A percentile compares a stretch with the other conserved stretches of the same genome.
phyloP scores from a whole-genome alignment of 345 rosid species.

The Ricinus communis region DNA sequence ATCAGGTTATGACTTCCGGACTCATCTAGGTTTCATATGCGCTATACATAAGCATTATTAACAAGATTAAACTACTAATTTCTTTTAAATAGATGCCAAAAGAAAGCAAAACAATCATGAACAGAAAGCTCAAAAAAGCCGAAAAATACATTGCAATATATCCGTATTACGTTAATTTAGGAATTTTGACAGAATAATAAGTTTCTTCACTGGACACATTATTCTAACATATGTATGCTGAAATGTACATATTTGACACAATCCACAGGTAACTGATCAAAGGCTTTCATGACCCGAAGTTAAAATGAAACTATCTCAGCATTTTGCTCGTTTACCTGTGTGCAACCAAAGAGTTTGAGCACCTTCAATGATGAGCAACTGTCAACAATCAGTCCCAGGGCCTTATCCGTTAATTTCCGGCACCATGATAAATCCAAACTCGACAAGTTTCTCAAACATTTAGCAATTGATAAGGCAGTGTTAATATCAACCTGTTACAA shows the following conservation, averaged over 20 bases:
- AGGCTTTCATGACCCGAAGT: background rate
- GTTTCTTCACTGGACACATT: background rate
- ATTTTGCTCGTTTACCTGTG: conserved; percentile 15
- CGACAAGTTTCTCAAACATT: conserved; percentile 12
- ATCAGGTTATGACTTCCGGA: background rate
- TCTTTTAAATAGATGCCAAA: background rate
- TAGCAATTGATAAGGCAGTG: conserved; percentile 22
- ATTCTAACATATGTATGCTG: background rate
- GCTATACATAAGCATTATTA: background rate
- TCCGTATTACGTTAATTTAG: background rate
- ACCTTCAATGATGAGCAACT: conserved; percentile 19
- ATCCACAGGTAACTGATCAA: background rate
- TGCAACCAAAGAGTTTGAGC: conserved; percentile 25
- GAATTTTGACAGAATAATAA: background rate
- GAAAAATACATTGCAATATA: background rate
- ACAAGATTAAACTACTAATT: background rate
- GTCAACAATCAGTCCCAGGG: conserved; percentile 23
- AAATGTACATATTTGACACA: background rate
- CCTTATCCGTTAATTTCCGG: conserved; percentile 22
- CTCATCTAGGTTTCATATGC: background rate
- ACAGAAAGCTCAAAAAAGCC: background rate
- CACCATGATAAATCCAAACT: conserved; percentile 26
- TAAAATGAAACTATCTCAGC: background rate
- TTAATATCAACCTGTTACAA: conserved; percentile 15
- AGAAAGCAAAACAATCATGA: background rate